Evolutionary conservation across 208 protist genomes (phyloP).

Genomic region (Naegleria lovaniensis): DNA sequence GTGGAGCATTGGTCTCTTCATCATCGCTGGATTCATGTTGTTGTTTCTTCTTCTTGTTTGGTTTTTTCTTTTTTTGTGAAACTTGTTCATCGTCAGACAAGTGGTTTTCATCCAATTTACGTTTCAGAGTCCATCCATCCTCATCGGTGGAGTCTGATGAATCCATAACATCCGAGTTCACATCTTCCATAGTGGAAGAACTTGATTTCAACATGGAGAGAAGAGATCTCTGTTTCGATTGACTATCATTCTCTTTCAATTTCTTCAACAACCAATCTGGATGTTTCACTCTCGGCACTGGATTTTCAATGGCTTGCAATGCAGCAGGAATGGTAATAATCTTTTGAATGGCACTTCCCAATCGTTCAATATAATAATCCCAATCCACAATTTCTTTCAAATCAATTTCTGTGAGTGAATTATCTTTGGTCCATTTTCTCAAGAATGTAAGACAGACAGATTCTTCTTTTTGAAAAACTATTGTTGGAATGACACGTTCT

Average conservation of each 20-base stretch:
- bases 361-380: slow-evolving; percentile 97
- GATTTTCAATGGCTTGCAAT: slow-evolving; percentile 90
- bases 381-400: slow-evolving; percentile 94
- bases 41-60: slow-evolving; percentile 6
- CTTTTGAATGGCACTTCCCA: slow-evolving; percentile 94
- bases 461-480: slow-evolving; percentile 87
- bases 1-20: neutral
- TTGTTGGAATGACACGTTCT: slow-evolving; percentile 92
- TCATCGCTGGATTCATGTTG: neutral
- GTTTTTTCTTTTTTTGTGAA: neutral
- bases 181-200: slow-evolving; percentile 34
- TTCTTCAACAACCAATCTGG: slow-evolving; percentile 94
- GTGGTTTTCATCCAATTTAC: slow-evolving; percentile 16
- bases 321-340: slow-evolving; percentile 99
- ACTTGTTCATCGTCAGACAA: slow-evolving; percentile 8
- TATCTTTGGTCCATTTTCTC: slow-evolving; percentile 84
- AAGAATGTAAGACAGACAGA: slow-evolving; percentile 77
- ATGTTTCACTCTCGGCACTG: slow-evolving; percentile 89
- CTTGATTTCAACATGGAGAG: neutral
- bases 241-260: slow-evolving; percentile 56
- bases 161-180: slow-evolving; percentile 18
- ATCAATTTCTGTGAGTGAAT: slow-evolving; percentile 61
- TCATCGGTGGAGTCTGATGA: slow-evolving; percentile 23
- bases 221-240: neutral
- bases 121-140: slow-evolving; percentile 10